Base-by-base conservation (phyloP, 352 stramenopile species). In the Pythium scleroteichum region DNA sequence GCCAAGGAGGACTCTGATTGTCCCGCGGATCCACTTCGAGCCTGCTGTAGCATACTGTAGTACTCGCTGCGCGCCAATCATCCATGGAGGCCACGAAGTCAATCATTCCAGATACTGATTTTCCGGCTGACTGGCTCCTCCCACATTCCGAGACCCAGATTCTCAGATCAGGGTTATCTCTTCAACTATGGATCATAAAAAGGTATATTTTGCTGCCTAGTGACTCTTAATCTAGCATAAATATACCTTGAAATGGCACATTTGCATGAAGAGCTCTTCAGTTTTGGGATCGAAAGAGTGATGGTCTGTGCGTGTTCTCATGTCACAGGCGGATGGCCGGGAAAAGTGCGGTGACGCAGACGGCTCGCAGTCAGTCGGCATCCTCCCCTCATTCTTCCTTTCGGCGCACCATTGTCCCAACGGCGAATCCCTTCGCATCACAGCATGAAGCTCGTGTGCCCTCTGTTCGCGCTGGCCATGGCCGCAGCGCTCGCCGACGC, bases 361-460 rank as follows among this genome's bases (percentile, higher is more conserved):
- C 23, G 52, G 8, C 52, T 50, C 40, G 52, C 52, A 59, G 52
- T 59, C 52, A 59, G 40, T 41, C 49, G 24, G 51, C n/a, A n/a
- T n/a, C n/a, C 5, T 35, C 29, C 29, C 29, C 23, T 32, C 26
- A 13, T 19, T 23, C 4, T 40, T 23, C 32, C 38, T 8, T 5
- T 13, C 44, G 19, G 12, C 16, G 22, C 51, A 58, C 47, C 19
- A 46, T 57, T 51, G 41, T 54, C 44, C 48, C 29, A 17, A 33
- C 17, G 38, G 16, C 6, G 38, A 44, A 44, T 44, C 38, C 38
- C 3, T 7, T 19, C n/a, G n/a, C n/a, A n/a, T n/a, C n/a, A n/a
- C n/a, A n/a, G n/a, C 2, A 68, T 68, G 61, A 68, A 68, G 61
- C 38, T 57, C 48, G 45, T 58, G 42, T 58, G 52, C 41, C 40